Conservation (phyloP, 2,329 filamentous ascomycete species). For the Aspergillus felis region DNA sequence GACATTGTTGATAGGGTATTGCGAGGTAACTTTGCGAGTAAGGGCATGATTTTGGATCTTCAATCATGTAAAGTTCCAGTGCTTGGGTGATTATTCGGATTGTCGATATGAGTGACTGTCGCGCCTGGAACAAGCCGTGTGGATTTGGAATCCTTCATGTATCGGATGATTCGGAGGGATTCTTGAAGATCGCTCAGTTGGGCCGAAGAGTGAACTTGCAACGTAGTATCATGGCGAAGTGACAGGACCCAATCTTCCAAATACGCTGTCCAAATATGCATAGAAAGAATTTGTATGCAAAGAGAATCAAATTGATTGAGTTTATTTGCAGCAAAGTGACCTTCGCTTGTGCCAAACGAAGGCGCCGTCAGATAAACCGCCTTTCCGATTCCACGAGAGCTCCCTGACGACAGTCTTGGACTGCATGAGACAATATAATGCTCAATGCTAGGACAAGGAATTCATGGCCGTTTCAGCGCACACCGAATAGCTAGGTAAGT, state of each 20-base stretch:
- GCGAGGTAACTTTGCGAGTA: conserved; percentile 51
- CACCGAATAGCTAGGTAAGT: background rate
- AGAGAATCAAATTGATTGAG: background rate
- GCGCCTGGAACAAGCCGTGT: background rate
- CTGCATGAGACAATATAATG: background rate
- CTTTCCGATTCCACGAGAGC: background rate
- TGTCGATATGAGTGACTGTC: conserved; percentile 5
- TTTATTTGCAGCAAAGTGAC: conserved; percentile 2
- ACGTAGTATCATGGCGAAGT: conserved; percentile 3
- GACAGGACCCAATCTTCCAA: background rate
- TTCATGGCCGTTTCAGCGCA: background rate
- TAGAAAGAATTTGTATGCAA: background rate
- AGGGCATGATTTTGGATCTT: conserved; percentile 51
- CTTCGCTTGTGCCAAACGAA: conserved; percentile 6
- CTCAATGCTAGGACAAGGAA: background rate
- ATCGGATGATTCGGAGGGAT: background rate
- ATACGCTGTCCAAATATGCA: background rate
- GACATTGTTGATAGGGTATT: conserved; percentile 46
- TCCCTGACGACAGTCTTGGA: background rate
- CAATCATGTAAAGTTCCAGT: conserved; percentile 18
- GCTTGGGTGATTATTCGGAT: conserved; percentile 18
- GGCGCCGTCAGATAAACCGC: background rate
- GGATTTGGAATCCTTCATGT: background rate
- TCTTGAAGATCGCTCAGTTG: background rate
- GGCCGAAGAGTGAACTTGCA: conserved; percentile 2